Evolutionary conservation across 2,329 filamentous ascomycete genomes (phyloP), one percentile per base, ranked within the genome.

Genomic region (Periconia digitata): DNA sequence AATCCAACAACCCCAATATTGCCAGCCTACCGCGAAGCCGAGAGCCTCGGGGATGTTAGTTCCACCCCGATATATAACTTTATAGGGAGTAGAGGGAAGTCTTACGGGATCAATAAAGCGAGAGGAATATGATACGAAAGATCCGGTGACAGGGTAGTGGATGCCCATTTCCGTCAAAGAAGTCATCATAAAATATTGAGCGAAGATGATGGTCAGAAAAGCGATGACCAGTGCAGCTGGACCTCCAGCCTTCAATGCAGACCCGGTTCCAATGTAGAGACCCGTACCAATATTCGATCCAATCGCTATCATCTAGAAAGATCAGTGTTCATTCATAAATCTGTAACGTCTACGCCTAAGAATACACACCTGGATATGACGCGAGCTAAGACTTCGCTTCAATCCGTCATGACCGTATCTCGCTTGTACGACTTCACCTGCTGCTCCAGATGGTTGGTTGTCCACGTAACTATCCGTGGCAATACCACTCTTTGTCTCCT

Each of bases 101-200:
- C n/a, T n/a, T n/a, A n/a, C n/a, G 0, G 90, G 90, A 56, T 72
- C 67, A 43, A 73, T 63, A 54, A 71, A 74, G 44, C 70, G 69
- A 12, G 32, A 37, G 10, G 47, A 43, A 41, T 46, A 47, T 15
- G 39, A 41, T 20, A 49, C 43, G 39, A 53, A 53, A 20, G 27
- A 32, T 7, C 50, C 50, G 8, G 50, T 56, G 4, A 65, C 51
- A 38, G 59, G 61, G 15, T 66, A 70, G 6, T 59, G 53, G 40
- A 70, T 64, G 0, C 67, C 66, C 66, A 70, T 67, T 41, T 71
- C 68, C 6, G 49, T 52, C 17, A 70, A 42, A 1, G 64, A 57
- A 40, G 67, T 56, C 5, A 69, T 52, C 13, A 63, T 59, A 15
- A 58, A 60, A 58, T 62, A 69, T 3, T 67, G 61, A 47, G 58